Evolutionary conservation across 75 land plant species (phyloP).

Genomic region (Pseudotsuga menziesii): DNA sequence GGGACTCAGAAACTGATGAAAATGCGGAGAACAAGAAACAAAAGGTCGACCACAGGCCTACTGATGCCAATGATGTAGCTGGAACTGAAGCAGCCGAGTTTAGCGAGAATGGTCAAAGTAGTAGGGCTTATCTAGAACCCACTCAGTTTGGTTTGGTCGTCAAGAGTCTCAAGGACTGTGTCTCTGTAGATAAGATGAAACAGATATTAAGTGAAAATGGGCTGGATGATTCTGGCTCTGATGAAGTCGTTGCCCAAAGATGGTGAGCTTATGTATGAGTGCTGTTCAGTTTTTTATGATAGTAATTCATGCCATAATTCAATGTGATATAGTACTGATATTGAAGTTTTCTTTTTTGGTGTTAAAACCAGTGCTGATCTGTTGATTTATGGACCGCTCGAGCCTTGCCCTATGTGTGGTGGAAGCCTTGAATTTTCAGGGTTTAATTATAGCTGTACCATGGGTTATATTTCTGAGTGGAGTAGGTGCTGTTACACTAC

Average conservation of each 20-base stretch:
- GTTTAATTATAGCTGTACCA: slow-evolving; percentile 31
- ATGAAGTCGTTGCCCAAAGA: slow-evolving; percentile 18
- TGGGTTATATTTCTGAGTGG: slow-evolving; percentile 65
- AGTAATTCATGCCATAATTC: slow-evolving; percentile 19
- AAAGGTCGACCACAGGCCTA: too few species aligned
- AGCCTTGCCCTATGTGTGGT: slow-evolving; percentile 48
- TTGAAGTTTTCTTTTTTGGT: not conserved
- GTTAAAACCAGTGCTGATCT: slow-evolving; percentile 44
- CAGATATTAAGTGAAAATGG: slow-evolving; percentile 36
- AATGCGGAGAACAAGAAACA: too few species aligned
- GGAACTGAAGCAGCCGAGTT: too few species aligned
- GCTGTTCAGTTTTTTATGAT: slow-evolving; percentile 26
- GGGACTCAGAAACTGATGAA: too few species aligned
- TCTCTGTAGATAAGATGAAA: slow-evolving; percentile 39
- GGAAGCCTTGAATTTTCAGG: slow-evolving; percentile 37
- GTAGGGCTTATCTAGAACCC: too few species aligned
- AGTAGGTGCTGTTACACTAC: slow-evolving; percentile 45
- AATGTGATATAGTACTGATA: not conserved
- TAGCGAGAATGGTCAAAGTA: too few species aligned
- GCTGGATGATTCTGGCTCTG: slow-evolving; percentile 33
- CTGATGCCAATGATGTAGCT: too few species aligned
- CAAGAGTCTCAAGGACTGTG: slow-evolving; percentile 19
- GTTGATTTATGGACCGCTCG: slow-evolving; percentile 58
- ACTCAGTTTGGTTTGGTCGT: slow-evolving; percentile 38
- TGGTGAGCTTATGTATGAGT: slow-evolving; percentile 21